phyloP scores from a whole-genome alignment of 2,329 filamentous ascomycete species.

The Alternaria longipes region DNA sequence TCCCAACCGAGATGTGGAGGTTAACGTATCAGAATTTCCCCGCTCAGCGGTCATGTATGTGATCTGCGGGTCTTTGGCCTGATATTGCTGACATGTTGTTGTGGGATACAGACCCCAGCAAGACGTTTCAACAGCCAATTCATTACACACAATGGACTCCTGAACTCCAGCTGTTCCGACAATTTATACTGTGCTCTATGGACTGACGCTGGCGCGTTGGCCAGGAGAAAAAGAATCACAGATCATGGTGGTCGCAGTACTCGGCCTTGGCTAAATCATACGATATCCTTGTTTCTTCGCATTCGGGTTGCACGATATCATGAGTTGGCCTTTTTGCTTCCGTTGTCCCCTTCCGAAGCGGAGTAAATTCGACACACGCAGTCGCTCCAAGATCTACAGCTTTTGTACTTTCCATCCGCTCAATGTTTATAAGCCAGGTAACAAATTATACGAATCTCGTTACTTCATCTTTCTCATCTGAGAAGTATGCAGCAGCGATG shows the following conservation, averaged over 20 bases:
- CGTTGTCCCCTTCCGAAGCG: neutral
- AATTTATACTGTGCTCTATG: neutral
- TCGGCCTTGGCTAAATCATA: neutral
- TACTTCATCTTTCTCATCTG: no score
- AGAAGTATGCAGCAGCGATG: neutral
- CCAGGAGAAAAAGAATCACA: neutral
- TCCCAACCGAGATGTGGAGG: conserved; percentile 31
- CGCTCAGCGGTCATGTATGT: conserved; percentile 9
- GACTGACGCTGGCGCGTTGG: neutral
- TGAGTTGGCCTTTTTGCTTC: neutral
- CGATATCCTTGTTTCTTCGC: neutral
- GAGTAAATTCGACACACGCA: neutral
- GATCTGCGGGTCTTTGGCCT: neutral
- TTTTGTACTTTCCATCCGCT: neutral
- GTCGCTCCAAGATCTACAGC: neutral
- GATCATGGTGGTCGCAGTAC: neutral
- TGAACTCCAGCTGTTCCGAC: neutral
- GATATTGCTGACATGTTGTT: neutral
- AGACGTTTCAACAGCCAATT: neutral
- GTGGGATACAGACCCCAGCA: neutral
- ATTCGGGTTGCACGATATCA: neutral
- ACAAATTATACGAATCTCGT: neutral
- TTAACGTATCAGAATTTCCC: conserved; percentile 1
- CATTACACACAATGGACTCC: no score
- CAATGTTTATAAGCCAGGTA: neutral